Evolutionary conservation across 1,139 yeast genomes (phyloP), one percentile per base, ranked within the genome.

Genomic region (Debaryomyces sp.): DNA sequence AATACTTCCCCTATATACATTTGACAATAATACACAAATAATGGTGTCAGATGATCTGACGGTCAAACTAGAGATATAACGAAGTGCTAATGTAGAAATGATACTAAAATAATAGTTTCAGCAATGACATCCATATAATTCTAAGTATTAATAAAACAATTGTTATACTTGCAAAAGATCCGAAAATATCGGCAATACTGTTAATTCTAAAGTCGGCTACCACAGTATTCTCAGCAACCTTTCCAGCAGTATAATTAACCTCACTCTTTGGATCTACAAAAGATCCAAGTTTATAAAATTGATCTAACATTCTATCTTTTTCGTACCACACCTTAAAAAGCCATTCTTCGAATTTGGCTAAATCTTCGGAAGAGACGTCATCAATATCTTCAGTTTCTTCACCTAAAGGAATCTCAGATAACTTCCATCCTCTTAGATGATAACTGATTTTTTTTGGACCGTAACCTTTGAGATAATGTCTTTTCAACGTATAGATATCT

Each of bases 241-340:
- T 54, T 23, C 49, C 52, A 3, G 52, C 35, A 6, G 52, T 37
- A 18, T 43, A 41, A 7, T 45, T 37, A 6, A 51, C 48, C 10
- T 54, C 56, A 29, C 59, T 63, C 2, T 54, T 51, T 2, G 57
- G 57, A 6, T 64, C 64, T 3, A 63, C 67, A 56, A 89, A 86
- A 2, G 70, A 61, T 3, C 96, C 96, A 3, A 74, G 69, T 27
- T 70, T 62, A 59, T 82, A 85, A 60, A 81, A 89, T 32, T 67
- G 62, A 12, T 78, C 82, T 82, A 94, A 73, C 49, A 86, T 64
- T 42, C 66, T 67, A 65, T 94, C 98, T 65, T 94, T 94, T 54
- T 83, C 86, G 40, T 72, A 64, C 98, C 98, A 94, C n/a, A 82
- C 68, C 2, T 77, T 68, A 53, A 75, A 77, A 43, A 94, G 67